Percentiles rank a stretch among this genome's conserved stretches.
phyloP scores from a whole-genome alignment of 208 protist genomes.

The Balamuthia mandrillaris region DNA sequence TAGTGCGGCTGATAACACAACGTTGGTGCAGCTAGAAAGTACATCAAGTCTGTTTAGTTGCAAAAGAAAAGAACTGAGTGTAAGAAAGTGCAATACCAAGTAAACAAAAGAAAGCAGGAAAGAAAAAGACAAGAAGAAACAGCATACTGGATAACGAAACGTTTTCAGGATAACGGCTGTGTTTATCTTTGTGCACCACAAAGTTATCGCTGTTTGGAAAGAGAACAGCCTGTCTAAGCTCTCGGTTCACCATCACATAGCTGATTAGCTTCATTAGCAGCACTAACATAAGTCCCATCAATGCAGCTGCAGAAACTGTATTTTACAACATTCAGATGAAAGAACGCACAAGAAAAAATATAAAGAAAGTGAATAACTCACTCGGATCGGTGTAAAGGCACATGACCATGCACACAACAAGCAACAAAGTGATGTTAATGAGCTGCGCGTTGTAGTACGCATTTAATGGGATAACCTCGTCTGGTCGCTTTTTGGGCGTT shows the following conservation, averaged over 20 bases:
- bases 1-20: conserved; percentile 63
- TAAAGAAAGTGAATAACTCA: background rate
- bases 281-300: background rate
- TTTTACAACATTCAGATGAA: no score
- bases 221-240: background rate
- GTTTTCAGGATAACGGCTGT: background rate
- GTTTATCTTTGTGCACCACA: background rate
- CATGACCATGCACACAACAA: background rate
- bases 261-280: conserved; percentile 38
- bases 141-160: background rate
- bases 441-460: background rate
- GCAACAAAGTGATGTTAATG: background rate
- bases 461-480: background rate
- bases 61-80: no score
- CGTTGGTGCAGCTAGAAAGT: conserved; percentile 66
- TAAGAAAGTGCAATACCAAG: no score
- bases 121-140: background rate
- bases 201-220: background rate
- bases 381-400: background rate
- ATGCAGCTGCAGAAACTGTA: background rate
- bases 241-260: conserved; percentile 13
- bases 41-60: conserved; percentile 57
- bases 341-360: background rate
- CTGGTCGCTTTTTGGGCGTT: no score
- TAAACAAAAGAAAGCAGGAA: background rate